A percentile compares a stretch with the other conserved stretches of the same genome.
phyloP scores from a whole-genome alignment of 129 eudicot species.

The Escallonia herrerae region DNA sequence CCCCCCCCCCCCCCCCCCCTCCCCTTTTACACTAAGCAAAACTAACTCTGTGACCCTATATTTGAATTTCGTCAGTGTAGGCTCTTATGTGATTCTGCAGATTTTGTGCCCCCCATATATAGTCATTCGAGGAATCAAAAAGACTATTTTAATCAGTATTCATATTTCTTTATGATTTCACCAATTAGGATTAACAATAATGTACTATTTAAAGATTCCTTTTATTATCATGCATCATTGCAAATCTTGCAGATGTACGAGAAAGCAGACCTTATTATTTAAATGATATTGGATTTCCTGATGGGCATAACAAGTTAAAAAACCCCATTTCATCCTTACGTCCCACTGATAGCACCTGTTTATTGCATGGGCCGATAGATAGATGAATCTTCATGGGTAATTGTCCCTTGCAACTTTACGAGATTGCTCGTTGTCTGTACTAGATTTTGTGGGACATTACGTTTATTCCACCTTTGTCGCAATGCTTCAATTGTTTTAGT shows the following conservation, averaged over 20 bases:
- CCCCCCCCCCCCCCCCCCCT: neutral
- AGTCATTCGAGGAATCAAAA: too few relatives aligned
- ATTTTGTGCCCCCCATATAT: constrained; percentile 2
- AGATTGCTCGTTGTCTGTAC: constrained; percentile 4
- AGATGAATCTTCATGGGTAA: constrained; percentile 2
- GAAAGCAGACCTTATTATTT: neutral
- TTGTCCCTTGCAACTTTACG: constrained; percentile 12
- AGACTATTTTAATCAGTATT: too few relatives aligned
- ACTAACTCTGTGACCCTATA: neutral
- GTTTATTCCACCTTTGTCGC: neutral
- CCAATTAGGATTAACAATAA: neutral
- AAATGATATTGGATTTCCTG: neutral
- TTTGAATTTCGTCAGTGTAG: neutral
- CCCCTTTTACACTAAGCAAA: neutral
- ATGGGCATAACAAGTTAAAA: neutral
- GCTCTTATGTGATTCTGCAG: constrained; percentile 13
- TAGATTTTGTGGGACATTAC: constrained; percentile 6
- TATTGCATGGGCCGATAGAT: constrained; percentile 1
- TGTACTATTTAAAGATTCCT: neutral
- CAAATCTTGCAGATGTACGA: constrained; percentile 5
- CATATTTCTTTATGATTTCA: neutral
- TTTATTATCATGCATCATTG: neutral
- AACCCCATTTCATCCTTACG: neutral
- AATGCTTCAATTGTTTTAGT: neutral
- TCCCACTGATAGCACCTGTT: constrained; percentile 1